A percentile compares a stretch with the other conserved stretches of the same genome.
Evolutionary conservation across 768 basidiomycete genomes (phyloP).

Genomic region (Russula griseocarnosa): DNA sequence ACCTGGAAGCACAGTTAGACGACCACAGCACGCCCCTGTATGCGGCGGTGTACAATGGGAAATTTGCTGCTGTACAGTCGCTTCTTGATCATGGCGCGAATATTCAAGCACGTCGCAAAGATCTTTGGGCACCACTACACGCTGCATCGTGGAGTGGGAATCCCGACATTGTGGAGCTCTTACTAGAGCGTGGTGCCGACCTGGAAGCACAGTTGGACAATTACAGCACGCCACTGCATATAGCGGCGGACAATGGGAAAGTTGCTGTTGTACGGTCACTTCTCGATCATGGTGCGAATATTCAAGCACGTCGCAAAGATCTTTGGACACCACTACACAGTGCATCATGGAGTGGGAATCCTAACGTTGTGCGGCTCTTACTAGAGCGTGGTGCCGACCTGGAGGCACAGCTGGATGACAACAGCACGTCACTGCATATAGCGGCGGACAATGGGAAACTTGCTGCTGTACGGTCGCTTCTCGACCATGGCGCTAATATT

Average conservation of each 20-base stretch:
- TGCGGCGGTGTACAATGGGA: neutral
- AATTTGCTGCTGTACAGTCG: no score
- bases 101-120: no score
- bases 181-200: neutral
- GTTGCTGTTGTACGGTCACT: no score
- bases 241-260: no score
- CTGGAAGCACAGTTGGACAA: no score
- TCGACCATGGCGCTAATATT: neutral
- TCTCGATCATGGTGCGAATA: no score
- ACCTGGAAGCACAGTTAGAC: neutral
- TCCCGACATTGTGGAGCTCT: neutral
- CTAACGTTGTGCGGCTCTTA: neutral
- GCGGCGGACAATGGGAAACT: neutral
- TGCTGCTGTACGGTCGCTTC: neutral
- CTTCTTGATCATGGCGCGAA: no score
- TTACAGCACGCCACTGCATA: no score
- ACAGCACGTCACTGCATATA: neutral
- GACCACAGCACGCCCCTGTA: neutral
- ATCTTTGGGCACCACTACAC: no score
- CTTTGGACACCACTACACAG: neutral
- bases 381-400: neutral
- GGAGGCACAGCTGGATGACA: neutral
- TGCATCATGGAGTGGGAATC: neutral
- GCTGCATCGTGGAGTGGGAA: neutral
- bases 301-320: no score